A percentile compares a stretch with the other conserved stretches of the same genome.
These are phyloP conservation scores for Claviceps sp. DNA, from an alignment of 2,329 filamentous ascomycete species.

Conservation along the genomic window DNA sequence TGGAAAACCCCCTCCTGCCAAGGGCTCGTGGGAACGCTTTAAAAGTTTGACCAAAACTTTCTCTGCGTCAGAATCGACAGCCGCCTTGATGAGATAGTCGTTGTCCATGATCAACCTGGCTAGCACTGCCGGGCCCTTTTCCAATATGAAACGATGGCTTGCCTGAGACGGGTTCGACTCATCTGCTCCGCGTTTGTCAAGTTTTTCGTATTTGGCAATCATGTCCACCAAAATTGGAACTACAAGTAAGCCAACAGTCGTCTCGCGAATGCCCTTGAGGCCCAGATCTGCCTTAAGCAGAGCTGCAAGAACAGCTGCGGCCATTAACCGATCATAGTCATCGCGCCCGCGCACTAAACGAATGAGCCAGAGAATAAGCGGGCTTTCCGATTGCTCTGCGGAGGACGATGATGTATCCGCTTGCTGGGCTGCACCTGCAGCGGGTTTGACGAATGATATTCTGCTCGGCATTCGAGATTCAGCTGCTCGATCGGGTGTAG, in stretches of 20 bases:
- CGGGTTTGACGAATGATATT: slow-evolving; percentile 15
- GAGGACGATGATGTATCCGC: slow-evolving; percentile 18
- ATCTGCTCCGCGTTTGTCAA: slow-evolving; percentile 34
- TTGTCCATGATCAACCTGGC: slow-evolving; percentile 69
- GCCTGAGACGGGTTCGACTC: slow-evolving; percentile 24
- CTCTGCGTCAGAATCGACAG: slow-evolving; percentile 50
- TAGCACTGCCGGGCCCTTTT: slow-evolving; percentile 62
- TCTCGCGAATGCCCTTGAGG: slow-evolving; percentile 45
- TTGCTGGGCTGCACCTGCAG: slow-evolving; percentile 8
- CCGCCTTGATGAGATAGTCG: slow-evolving; percentile 66
- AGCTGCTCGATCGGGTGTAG: slow-evolving; percentile 11
- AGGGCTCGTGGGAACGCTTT: slow-evolving; percentile 36
- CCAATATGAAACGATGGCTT: slow-evolving; percentile 34
- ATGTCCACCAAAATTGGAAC: slow-evolving; percentile 57
- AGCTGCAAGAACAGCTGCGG: slow-evolving; percentile 53
- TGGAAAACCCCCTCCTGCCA: slow-evolving; percentile 17
- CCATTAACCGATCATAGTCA: slow-evolving; percentile 51
- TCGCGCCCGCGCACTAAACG: slow-evolving; percentile 43
- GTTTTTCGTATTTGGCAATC: slow-evolving; percentile 35
- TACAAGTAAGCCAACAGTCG: slow-evolving; percentile 51
- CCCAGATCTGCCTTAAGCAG: slow-evolving; percentile 57
- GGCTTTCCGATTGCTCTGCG: slow-evolving; percentile 51
- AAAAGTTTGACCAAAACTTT: slow-evolving; percentile 34
- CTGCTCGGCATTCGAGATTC: slow-evolving; percentile 18
- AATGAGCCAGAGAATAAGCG: slow-evolving; percentile 62